Conservation (phyloP, 2,329 filamentous ascomycete genomes). For the Colletotrichum truncatum region DNA sequence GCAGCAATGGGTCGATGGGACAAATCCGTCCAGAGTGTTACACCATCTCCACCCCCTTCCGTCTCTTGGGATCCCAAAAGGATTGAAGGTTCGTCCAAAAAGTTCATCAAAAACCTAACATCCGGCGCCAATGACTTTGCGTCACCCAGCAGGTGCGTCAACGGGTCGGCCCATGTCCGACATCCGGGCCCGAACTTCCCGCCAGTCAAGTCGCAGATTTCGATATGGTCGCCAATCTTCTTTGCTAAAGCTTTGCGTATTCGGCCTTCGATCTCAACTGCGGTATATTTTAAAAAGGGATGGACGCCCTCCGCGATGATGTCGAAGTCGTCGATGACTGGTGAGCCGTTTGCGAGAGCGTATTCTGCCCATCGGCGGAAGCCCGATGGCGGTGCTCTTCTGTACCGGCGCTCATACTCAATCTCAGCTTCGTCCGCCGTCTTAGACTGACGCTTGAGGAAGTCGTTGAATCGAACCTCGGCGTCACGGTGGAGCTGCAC, state of each 20-base stretch:
- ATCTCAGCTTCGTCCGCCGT: slow-evolving; percentile 37
- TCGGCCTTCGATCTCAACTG: slow-evolving; percentile 40
- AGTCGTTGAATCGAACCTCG: background rate
- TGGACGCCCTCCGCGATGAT: slow-evolving; percentile 48
- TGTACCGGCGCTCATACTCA: slow-evolving; percentile 56
- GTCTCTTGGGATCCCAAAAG: too few relatives aligned
- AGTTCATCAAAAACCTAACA: slow-evolving; percentile 54
- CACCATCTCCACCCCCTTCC: too few relatives aligned
- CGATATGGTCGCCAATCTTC: too few relatives aligned
- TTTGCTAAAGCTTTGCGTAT: too few relatives aligned
- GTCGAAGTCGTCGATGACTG: slow-evolving; percentile 61
- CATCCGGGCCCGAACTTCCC: too few relatives aligned
- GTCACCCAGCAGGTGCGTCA: slow-evolving; percentile 38
- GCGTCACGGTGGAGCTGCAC: background rate
- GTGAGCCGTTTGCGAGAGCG: slow-evolving; percentile 47
- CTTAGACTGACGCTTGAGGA: background rate
- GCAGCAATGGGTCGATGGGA: background rate
- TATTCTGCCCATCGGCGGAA: slow-evolving; percentile 57
- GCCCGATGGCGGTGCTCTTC: slow-evolving; percentile 52
- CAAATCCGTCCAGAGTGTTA: slow-evolving; percentile 39
- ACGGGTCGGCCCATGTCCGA: too few relatives aligned
- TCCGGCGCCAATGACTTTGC: slow-evolving; percentile 41
- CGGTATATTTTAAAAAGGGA: slow-evolving; percentile 51
- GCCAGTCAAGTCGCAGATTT: too few relatives aligned
- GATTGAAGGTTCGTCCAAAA: slow-evolving; percentile 57